phyloP scores from a whole-genome alignment of 345 rosid genomes.

The Euphorbia lathyris region DNA sequence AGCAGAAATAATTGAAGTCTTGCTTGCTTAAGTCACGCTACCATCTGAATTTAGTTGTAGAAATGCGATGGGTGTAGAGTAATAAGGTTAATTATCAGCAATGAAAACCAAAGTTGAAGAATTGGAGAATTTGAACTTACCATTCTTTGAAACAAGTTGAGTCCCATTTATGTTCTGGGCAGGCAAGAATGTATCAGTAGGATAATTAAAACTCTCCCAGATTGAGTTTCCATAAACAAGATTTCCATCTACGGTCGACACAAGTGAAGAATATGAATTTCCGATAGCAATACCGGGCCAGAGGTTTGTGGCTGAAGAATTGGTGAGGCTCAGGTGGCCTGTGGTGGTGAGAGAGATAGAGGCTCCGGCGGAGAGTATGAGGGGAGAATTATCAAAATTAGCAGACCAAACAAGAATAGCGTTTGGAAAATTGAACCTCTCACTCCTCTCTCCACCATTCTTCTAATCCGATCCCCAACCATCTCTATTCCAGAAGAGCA shows the following conservation, averaged over 20 bases:
- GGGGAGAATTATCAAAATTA: constrained; percentile 2
- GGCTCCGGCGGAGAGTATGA: not conserved
- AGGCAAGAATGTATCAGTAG: constrained; percentile 51
- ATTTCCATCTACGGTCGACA: constrained; percentile 33
- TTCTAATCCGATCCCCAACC: constrained; percentile 77
- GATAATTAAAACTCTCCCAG: constrained; percentile 42
- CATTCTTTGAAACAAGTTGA: constrained; percentile 28
- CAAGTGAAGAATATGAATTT: constrained; percentile 29
- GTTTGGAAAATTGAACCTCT: constrained; percentile 38
- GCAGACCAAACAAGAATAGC: constrained; percentile 46
- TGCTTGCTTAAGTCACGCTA: constrained; percentile 14
- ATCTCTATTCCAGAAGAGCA: constrained; percentile 78
- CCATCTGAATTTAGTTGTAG: constrained; percentile 22
- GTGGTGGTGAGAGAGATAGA: constrained; percentile 26
- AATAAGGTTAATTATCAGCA: constrained; percentile 23
- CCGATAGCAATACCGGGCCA: constrained; percentile 17
- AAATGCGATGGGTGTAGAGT: constrained; percentile 19
- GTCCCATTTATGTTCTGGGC: constrained; percentile 29
- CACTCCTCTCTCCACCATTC: constrained; percentile 99
- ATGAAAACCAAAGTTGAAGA: constrained; percentile 23
- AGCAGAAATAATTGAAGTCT: constrained; percentile 21
- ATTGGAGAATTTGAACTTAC: constrained; percentile 39
- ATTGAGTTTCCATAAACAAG: constrained; percentile 26
- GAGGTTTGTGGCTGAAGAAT: constrained; percentile 24
- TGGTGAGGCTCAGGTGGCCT: constrained; percentile 31